These are phyloP conservation scores for Zygoascus bituminiphila DNA, from an alignment of 805 yeast species.

Conservation along the genomic window DNA sequence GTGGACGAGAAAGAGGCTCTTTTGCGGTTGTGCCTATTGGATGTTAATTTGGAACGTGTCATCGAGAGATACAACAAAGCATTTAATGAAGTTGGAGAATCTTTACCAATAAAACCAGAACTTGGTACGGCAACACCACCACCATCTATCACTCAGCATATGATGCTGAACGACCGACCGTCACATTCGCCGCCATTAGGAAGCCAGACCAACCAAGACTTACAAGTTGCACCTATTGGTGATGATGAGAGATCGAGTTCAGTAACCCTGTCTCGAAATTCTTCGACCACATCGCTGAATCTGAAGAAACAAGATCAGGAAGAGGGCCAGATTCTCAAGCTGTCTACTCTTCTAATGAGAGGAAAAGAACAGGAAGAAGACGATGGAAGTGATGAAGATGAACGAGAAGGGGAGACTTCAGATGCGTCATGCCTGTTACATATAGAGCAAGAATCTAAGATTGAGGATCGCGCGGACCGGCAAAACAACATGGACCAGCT, in stretches of 20 bases:
- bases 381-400: not conserved
- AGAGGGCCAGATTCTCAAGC: constrained; percentile 85
- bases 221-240: constrained; percentile 2
- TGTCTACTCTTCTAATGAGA: constrained; percentile 74
- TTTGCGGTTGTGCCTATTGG: constrained; percentile 58
- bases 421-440: constrained; percentile 41
- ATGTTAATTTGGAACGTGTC: constrained; percentile 56
- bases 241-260: not conserved
- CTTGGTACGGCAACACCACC: not conserved
- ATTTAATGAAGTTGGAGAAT: not conserved
- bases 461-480: constrained; percentile 10
- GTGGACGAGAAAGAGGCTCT: constrained; percentile 69
- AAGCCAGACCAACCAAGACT: constrained; percentile 1
- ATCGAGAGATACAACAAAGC: constrained; percentile 23
- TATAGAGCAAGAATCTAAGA: constrained; percentile 31
- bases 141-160: not conserved
- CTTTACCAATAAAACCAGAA: not conserved
- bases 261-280: constrained; percentile 14
- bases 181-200: too few relatives aligned
- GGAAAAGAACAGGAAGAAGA: constrained; percentile 25
- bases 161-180: not conserved
- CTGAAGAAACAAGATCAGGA: constrained; percentile 78
- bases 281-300: constrained; percentile 34
- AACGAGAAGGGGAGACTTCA: constrained; percentile 7
- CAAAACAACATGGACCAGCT: not conserved